Conservation (phyloP, 345 rosid genomes). For the Eucalyptus marginata region DNA sequence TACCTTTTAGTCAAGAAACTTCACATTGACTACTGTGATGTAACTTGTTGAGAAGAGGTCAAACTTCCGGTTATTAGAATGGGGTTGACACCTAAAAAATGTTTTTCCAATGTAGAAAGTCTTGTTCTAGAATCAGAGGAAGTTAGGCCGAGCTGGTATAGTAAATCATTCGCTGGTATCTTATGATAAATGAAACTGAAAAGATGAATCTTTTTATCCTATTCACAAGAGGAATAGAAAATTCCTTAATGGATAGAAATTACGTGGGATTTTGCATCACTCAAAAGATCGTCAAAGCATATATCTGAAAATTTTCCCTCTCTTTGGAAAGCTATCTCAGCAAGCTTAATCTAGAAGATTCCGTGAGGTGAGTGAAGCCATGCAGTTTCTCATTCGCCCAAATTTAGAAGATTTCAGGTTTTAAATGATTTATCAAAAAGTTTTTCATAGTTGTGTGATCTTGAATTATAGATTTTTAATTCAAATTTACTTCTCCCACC, state of each 20-base stretch:
- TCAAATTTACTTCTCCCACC: background rate
- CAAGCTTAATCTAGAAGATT: background rate
- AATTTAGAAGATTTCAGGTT: background rate
- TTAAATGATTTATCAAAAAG: background rate
- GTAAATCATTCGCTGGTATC: background rate
- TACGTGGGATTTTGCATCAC: background rate
- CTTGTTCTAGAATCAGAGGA: background rate
- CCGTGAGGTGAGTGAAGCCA: background rate
- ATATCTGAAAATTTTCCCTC: rapidly evolving
- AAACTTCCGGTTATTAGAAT: background rate
- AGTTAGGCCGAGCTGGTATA: background rate
- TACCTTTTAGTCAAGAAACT: background rate
- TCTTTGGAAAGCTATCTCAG: background rate
- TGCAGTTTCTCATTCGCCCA: rapidly evolving
- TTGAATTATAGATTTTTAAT: background rate
- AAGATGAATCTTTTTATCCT: background rate
- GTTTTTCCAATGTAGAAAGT: background rate
- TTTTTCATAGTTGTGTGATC: background rate
- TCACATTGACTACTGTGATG: rapidly evolving
- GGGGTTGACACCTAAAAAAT: background rate
- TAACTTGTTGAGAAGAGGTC: background rate
- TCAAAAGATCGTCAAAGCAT: rapidly evolving
- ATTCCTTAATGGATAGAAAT: background rate
- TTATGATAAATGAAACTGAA: background rate
- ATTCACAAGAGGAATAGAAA: background rate